Evolutionary conservation across 1,139 yeast species (phyloP).

Genomic region (Blastobotrys arbuscula): DNA sequence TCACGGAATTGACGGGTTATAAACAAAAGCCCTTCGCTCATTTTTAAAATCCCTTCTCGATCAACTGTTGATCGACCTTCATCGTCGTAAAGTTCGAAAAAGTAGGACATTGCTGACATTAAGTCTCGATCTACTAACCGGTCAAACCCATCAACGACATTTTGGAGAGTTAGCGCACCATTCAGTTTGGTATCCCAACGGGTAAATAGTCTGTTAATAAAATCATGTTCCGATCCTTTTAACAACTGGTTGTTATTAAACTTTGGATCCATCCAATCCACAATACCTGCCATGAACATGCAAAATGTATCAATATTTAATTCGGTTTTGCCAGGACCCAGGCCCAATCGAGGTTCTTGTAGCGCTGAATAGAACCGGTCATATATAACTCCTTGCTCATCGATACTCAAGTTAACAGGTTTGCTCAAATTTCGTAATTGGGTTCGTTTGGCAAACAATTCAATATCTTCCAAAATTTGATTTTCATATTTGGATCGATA

Average conservation of each 20-base stretch:
- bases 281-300: conserved; percentile 69
- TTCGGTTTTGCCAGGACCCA: conserved; percentile 41
- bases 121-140: conserved; percentile 64
- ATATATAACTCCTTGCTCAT: conserved; percentile 64
- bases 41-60: conserved; percentile 71
- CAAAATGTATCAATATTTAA: conserved; percentile 73
- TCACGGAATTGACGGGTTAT: conserved; percentile 64
- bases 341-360: conserved; percentile 65
- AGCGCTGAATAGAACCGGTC: conserved; percentile 80
- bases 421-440: conserved; percentile 82
- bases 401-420: conserved; percentile 52
- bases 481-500: conserved; percentile 70
- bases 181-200: conserved; percentile 58
- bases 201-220: conserved; percentile 58
- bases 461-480: conserved; percentile 77
- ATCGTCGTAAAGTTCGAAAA: conserved; percentile 68
- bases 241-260: conserved; percentile 15
- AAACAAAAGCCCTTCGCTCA: conserved; percentile 80
- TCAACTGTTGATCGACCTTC: conserved; percentile 59
- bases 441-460: conserved; percentile 84
- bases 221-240: conserved; percentile 36
- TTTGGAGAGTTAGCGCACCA: conserved; percentile 59
- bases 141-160: conserved; percentile 69
- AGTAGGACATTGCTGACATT: conserved; percentile 72
- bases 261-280: conserved; percentile 59